Base-by-base conservation (phyloP, 495 filamentous ascomycete species). In the Hyaloscypha finlandica region DNA sequence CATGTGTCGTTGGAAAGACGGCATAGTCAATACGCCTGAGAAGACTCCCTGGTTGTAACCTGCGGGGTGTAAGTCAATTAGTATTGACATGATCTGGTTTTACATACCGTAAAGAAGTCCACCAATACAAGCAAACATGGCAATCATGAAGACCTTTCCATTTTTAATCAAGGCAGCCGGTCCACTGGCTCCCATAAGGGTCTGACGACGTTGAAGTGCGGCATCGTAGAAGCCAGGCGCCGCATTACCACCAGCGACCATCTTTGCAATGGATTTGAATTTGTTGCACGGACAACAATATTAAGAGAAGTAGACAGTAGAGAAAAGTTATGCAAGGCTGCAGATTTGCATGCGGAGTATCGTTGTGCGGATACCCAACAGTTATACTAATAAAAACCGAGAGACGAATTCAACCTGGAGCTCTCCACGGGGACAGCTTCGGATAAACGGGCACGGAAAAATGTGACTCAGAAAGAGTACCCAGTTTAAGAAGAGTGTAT, bases 31-130 rank as follows among this genome's bases (percentile, higher is more conserved):
- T 14, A 90, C 83, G 64, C 89, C 88, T 39, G 85, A 86, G 80
- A 94, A 92, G 73, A 95, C 91, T 72, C 91, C 92, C 75, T 93
- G 90, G 74, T 92, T 91, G 78, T 92, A 91, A 16, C 89, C 81
- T 73, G 16, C 45, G 59, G 65, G 19, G 37, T n/a, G 25, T 65
- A 9, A 59, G 61, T 60, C n/a, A 59, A 4, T 4, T 32, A 2
- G 3, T 32, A n/a, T 20, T 70, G 30, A 58, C n/a, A 11, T 22
- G n/a, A n/a, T 32, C 4, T 31, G 31, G 30, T 5, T 12, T 54
- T 20, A 56, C 53, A n/a, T 14, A 68, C 71, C 71, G 58, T 71
- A 71, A 12, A 74, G 68, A 20, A 86, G 79, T 60, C 92, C 90
- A 67, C 92, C 92, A 25, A 94, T 84, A 59, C 89, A 92, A 31